Conservation (phyloP, 2,329 filamentous ascomycete species). For the Dryadomyces quercivorus region DNA sequence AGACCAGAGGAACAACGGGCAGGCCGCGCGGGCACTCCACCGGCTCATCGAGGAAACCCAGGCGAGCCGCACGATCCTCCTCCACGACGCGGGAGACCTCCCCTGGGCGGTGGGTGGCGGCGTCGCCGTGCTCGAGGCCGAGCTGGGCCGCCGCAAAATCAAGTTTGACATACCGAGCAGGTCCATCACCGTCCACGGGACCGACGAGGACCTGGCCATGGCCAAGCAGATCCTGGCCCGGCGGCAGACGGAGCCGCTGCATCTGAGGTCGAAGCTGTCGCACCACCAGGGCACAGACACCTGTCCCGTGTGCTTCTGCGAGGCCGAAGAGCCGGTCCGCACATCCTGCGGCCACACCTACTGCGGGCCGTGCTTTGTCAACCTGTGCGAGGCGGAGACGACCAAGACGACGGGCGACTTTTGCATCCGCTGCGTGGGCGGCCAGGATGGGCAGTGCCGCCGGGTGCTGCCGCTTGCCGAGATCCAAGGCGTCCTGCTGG, state of each 20-base stretch:
- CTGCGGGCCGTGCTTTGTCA: conserved; percentile 28
- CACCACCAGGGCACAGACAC: too few species aligned
- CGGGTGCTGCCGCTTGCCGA: conserved; percentile 15
- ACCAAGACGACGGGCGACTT: conserved; percentile 1
- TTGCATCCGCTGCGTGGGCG: conserved; percentile 7
- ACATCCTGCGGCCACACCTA: conserved; percentile 28
- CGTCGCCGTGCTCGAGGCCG: neutral
- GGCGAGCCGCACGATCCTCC: neutral
- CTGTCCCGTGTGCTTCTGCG: conserved; percentile 24
- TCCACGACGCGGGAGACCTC: neutral
- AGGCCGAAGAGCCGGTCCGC: conserved; percentile 22
- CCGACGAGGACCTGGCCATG: neutral
- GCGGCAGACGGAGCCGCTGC: neutral
- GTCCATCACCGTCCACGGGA: neutral
- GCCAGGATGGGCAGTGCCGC: conserved; percentile 12
- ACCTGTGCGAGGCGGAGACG: conserved; percentile 14
- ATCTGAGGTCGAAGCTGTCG: neutral
- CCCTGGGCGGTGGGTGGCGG: conserved; percentile 1
- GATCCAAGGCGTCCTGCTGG: conserved; percentile 18
- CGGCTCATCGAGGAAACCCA: neutral
- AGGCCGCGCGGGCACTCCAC: conserved; percentile 9
- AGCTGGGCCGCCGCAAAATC: neutral
- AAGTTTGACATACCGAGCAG: neutral
- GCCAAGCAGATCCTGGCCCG: neutral
- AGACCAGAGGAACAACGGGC: neutral